Conservation (phyloP, 768 basidiomycete species). For the Hericium alpestre region DNA sequence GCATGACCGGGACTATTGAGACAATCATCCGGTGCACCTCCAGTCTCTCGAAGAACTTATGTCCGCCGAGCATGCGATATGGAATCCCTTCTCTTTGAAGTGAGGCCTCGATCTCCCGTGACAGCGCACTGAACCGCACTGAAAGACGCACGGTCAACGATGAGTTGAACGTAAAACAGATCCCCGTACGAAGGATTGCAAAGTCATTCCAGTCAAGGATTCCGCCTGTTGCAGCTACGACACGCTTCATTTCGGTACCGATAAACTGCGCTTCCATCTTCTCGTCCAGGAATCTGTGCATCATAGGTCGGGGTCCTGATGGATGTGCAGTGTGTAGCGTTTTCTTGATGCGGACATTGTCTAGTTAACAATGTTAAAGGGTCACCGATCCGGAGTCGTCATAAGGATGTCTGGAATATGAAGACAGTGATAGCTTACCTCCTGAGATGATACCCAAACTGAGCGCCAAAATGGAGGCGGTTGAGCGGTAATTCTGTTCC, state of each 20-base stretch:
- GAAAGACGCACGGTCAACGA: neutral
- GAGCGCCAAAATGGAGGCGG: constrained; percentile 59
- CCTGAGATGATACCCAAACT: constrained; percentile 74
- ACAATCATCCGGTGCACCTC: constrained; percentile 36
- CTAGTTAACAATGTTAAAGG: constrained; percentile 24
- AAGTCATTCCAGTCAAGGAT: constrained; percentile 66
- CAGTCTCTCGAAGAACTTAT: constrained; percentile 77
- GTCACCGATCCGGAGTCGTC: neutral
- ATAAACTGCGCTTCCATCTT: constrained; percentile 62
- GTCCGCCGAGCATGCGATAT: constrained; percentile 62
- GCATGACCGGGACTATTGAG: neutral
- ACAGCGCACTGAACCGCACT: constrained; percentile 80
- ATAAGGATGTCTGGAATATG: neutral
- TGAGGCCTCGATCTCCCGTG: constrained; percentile 62
- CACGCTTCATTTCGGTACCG: constrained; percentile 65
- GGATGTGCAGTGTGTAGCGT: constrained; percentile 62
- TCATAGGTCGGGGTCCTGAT: constrained; percentile 45
- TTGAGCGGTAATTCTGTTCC: constrained; percentile 84
- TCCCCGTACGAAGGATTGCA: constrained; percentile 61
- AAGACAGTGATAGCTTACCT: constrained; percentile 33
- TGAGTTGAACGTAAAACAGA: neutral
- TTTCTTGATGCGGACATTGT: constrained; percentile 67
- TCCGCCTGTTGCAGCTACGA: constrained; percentile 67
- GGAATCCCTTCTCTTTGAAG: constrained; percentile 76
- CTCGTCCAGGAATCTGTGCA: constrained; percentile 43